phyloP scores from a whole-genome alignment of 345 rosid species.

The Salix purpurea region DNA sequence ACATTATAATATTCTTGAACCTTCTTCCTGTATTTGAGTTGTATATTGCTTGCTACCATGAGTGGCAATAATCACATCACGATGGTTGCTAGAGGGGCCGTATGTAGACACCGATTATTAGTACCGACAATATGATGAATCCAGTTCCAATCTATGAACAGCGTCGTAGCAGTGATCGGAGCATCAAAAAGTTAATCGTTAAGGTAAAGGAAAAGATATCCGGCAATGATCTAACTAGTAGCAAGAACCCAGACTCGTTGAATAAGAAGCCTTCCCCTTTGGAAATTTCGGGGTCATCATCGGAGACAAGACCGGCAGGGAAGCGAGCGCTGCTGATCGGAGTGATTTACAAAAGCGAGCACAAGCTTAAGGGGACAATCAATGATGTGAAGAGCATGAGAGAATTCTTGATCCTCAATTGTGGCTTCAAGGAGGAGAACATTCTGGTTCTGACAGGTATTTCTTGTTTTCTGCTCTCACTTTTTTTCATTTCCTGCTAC shows the following conservation, averaged over 20 bases:
- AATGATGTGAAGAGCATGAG: slow-evolving; percentile 49
- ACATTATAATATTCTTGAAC: no score
- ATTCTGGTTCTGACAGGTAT: slow-evolving; percentile 54
- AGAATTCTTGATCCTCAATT: slow-evolving; percentile 28
- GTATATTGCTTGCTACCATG: background rate
- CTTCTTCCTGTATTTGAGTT: no score
- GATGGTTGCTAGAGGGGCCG: background rate
- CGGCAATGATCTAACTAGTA: background rate
- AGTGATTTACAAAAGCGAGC: slow-evolving; percentile 39
- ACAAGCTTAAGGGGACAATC: slow-evolving; percentile 48
- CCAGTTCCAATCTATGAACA: background rate
- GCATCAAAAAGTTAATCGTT: background rate
- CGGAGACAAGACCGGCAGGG: background rate
- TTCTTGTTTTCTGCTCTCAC: no score
- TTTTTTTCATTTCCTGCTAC: no score
- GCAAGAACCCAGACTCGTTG: background rate
- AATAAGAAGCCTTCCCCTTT: slow-evolving; percentile 8
- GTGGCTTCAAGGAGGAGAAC: slow-evolving; percentile 19
- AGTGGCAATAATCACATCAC: background rate
- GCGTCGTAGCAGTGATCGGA: background rate
- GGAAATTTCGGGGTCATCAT: background rate
- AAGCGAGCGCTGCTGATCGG: slow-evolving; percentile 54
- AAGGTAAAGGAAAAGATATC: background rate
- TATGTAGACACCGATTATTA: slow-evolving; percentile 13
- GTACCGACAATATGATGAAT: background rate